These are phyloP conservation scores for Ogataea chonburiensis DNA, from an alignment of 805 yeast genomes.

Conservation along the genomic window DNA sequence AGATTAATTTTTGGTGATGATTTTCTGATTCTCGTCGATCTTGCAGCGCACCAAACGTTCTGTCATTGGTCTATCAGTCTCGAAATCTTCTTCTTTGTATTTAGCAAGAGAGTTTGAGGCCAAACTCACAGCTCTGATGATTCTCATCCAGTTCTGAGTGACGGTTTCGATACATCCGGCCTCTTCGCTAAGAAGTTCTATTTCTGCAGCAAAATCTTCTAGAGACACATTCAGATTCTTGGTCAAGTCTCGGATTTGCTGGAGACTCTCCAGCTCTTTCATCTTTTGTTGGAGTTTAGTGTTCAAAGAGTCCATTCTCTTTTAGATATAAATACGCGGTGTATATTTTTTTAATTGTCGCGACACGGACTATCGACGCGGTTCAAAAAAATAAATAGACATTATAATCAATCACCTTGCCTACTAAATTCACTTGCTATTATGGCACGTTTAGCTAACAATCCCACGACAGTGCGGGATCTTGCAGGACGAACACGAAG, in stretches of 20 bases:
- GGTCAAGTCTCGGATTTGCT: constrained; percentile 47
- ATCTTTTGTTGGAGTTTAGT: constrained; percentile 41
- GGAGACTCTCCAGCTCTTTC: constrained; percentile 50
- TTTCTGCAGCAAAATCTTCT: constrained; percentile 46
- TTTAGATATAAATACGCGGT: constrained; percentile 1
- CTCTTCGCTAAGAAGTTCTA: constrained; percentile 53
- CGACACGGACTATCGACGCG: constrained; percentile 5
- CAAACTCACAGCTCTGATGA: constrained; percentile 56
- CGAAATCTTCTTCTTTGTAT: constrained; percentile 43
- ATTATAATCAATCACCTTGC: not conserved
- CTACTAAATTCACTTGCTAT: constrained; percentile 6
- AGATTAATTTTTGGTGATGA: constrained; percentile 16
- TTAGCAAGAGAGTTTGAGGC: constrained; percentile 54
- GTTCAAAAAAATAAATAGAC: constrained; percentile 5
- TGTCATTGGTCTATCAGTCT: constrained; percentile 51
- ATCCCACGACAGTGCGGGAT: constrained; percentile 13
- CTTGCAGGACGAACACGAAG: constrained; percentile 3
- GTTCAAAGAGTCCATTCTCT: constrained; percentile 18
- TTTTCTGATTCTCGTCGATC: constrained; percentile 41
- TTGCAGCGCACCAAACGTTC: constrained; percentile 64
- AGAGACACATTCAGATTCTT: constrained; percentile 45
- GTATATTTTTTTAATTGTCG: not conserved
- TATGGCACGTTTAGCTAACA: constrained; percentile 27
- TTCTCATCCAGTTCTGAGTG: constrained; percentile 64
- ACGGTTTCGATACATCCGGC: constrained; percentile 58